Evolutionary conservation across 495 filamentous ascomycete species (phyloP), one percentile per base, ranked within the genome.

Genomic region (Neurospora tetraspora): DNA sequence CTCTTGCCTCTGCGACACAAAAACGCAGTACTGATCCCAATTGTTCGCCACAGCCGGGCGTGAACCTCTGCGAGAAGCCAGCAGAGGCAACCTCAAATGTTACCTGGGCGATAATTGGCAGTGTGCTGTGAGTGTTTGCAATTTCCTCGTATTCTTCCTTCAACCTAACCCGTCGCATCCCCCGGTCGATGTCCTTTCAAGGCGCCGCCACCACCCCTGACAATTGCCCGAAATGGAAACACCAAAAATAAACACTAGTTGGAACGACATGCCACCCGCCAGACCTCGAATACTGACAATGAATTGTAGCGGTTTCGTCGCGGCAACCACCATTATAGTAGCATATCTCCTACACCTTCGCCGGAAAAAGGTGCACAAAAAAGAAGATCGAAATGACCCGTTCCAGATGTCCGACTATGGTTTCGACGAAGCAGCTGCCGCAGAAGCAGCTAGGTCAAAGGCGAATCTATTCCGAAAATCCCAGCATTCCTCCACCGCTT

Each of bases 61-160:
- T 73, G 36, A 69, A 79, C 40, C 70, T 77, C 1, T 80, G 78
- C 77, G 77, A 80, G 43, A 80, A 78, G 74, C 76, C 78, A n/a
- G 69, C 53, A 11, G 68, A 72, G 5, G 75, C 78, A 59, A 75
- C 74, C 6, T 65, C 70, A 34, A 39, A 20, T 1, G 34, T 71
- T 14, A 80, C 77, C 0, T 79, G 77, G 75, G 74, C 76, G 37
- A 69, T 79, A n/a, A 73, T 80, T 6, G 78, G 78, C 43, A 61
- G 43, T 34, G 69, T 76, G 4, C 7, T 80, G 78, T 80, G 69
- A 76, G 78, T 72, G 53, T 61, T 61, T 34, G 12, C 16, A 6
- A 2, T 61, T 61, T 31, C 6, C 12, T 61, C 23, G 23, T 31
- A 61, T 61, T 9, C 6, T 61, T 61, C 3, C 12, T 61, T 31